phyloP scores from a whole-genome alignment of 1,139 yeast genomes.

The Yamadazyma atmosphaerica region DNA sequence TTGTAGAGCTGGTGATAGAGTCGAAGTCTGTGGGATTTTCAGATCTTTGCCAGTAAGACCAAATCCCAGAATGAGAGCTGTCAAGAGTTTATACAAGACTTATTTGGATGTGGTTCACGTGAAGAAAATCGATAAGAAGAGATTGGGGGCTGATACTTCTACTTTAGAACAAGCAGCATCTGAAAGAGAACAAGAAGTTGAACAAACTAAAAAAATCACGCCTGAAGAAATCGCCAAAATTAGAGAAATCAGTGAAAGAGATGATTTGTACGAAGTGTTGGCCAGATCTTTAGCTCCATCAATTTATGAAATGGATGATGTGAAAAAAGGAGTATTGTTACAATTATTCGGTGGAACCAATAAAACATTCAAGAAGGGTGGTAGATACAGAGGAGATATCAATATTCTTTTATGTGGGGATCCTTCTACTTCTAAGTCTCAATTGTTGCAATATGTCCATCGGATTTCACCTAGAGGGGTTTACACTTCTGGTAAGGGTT shows the following conservation, averaged over 20 bases:
- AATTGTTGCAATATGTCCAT: conserved; percentile 89
- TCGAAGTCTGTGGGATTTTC: conserved; percentile 94
- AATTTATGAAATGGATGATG: conserved; percentile 93
- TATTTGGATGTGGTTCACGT: conserved; percentile 93
- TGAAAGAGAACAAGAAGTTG: conserved; percentile 67
- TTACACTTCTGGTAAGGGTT: conserved; percentile 97
- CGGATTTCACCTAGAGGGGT: conserved; percentile 98
- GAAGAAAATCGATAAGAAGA: conserved; percentile 77
- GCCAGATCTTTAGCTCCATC: conserved; percentile 95
- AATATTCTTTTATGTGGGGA: conserved; percentile 93
- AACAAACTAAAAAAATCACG: conserved; percentile 69
- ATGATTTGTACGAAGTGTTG: conserved; percentile 82
- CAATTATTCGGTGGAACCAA: conserved; percentile 96
- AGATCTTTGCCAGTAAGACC: conserved; percentile 90
- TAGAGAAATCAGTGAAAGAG: conserved; percentile 59
- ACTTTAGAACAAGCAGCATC: conserved; percentile 49
- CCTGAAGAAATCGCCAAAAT: conserved; percentile 70
- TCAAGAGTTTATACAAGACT: conserved; percentile 85
- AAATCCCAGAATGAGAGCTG: conserved; percentile 79
- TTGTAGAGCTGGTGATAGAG: conserved; percentile 95
- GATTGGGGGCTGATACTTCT: conserved; percentile 78
- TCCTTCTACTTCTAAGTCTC: conserved; percentile 97
- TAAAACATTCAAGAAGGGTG: conserved; percentile 85
- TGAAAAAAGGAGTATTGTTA: conserved; percentile 87
- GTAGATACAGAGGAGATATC: conserved; percentile 93